A percentile compares a stretch with the other conserved stretches of the same genome.
Evolutionary conservation across 495 filamentous ascomycete species (phyloP).

Genomic region (Astrothelium macrocarpum): DNA sequence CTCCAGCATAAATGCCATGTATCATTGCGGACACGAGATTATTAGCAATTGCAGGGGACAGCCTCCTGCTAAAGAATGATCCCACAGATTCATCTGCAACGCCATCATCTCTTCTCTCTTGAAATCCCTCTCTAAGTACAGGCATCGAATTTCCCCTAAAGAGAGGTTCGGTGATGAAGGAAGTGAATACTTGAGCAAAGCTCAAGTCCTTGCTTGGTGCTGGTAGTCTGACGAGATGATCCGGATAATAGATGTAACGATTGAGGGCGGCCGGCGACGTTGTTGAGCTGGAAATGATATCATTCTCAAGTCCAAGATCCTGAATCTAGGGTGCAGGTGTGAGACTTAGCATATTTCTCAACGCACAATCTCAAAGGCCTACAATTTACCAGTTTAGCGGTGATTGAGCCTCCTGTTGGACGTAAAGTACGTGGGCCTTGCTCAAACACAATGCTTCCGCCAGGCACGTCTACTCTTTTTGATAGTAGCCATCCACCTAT

Average conservation of each 20-base stretch:
- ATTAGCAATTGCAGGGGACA: conserved; percentile 51
- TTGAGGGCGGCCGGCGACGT: conserved; percentile 43
- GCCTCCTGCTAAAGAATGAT: conserved; percentile 51
- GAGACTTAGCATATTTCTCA: not conserved
- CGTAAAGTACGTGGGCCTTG: conserved; percentile 74
- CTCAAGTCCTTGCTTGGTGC: conserved; percentile 23
- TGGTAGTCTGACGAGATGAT: conserved; percentile 70
- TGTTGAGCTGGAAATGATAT: conserved; percentile 50
- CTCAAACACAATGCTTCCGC: conserved; percentile 64
- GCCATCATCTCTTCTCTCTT: conserved; percentile 9
- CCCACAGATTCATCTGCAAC: conserved; percentile 61
- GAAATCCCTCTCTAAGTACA: conserved; percentile 35
- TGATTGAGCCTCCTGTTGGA: conserved; percentile 37
- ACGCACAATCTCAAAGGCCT: not conserved
- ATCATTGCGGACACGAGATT: conserved; percentile 69
- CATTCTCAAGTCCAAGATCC: conserved; percentile 49
- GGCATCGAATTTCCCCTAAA: conserved; percentile 43
- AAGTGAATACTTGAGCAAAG: conserved; percentile 8
- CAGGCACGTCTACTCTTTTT: conserved; percentile 50
- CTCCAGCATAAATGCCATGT: conserved; percentile 92
- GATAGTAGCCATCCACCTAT: conserved; percentile 83
- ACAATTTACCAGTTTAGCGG: conserved; percentile 49
- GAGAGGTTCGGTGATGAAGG: conserved; percentile 50
- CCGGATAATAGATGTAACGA: conserved; percentile 88
- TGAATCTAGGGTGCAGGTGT: conserved; percentile 44